phyloP scores from a whole-genome alignment of 2,329 filamentous ascomycete species.

The Calonectria fujianensis region DNA sequence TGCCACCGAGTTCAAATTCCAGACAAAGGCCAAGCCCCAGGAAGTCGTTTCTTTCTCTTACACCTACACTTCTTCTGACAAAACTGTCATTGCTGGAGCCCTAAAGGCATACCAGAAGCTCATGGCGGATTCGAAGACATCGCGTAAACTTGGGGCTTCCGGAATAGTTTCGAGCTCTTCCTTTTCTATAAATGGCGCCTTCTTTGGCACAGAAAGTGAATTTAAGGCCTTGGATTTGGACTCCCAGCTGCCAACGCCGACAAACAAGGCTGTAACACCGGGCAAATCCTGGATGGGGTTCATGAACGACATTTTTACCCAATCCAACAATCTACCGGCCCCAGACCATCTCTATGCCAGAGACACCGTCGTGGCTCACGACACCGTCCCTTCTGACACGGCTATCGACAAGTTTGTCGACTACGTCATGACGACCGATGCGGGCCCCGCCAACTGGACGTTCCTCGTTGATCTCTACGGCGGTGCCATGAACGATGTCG shows the following conservation, averaged over 20 bases:
- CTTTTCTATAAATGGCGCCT: not conserved
- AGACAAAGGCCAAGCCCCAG: slow-evolving; percentile 24
- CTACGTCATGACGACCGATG: not conserved
- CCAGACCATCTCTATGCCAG: not conserved
- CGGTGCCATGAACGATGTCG: slow-evolving; percentile 1
- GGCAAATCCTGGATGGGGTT: not conserved
- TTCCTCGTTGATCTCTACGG: slow-evolving; percentile 26
- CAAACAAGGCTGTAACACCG: not conserved
- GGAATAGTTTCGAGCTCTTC: not conserved
- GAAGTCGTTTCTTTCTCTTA: slow-evolving; percentile 12
- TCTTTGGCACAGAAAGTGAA: not conserved
- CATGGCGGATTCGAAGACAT: not conserved
- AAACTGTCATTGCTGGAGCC: not conserved
- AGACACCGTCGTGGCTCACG: not conserved
- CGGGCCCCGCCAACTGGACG: not conserved
- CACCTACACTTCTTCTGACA: not conserved
- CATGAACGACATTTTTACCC: not conserved
- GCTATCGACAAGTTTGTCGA: not conserved
- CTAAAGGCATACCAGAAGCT: slow-evolving; percentile 19
- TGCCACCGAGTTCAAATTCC: slow-evolving; percentile 27
- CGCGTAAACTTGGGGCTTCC: not conserved
- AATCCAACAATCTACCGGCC: not conserved
- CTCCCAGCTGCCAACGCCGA: not conserved
- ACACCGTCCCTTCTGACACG: not conserved
- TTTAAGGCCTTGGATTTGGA: not conserved